phyloP scores from a whole-genome alignment of 2,329 filamentous ascomycete genomes.

The Fusarium anthophilum region DNA sequence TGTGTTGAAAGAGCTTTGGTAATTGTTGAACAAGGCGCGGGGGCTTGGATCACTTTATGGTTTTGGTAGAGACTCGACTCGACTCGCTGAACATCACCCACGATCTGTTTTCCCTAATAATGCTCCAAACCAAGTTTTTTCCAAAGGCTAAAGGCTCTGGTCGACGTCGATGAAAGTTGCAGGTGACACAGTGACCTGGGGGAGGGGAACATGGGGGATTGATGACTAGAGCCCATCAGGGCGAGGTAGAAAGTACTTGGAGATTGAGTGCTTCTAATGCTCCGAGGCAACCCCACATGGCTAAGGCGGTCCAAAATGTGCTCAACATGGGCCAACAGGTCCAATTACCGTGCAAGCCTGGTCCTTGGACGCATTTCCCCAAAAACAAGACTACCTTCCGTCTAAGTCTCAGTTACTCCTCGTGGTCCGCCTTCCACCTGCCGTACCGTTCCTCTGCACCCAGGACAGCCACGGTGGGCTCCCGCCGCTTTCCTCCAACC shows the following conservation, averaged over 20 bases:
- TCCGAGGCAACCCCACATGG: conserved; percentile 35
- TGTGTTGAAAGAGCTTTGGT: conserved; percentile 19
- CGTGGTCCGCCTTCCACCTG: conserved; percentile 7
- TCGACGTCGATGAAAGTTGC: conserved; percentile 39
- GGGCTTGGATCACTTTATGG: conserved; percentile 12
- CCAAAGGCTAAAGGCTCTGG: conserved; percentile 20
- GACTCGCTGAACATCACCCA: not conserved
- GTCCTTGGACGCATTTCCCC: conserved; percentile 14
- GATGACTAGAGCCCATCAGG: conserved; percentile 14
- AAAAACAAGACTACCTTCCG: conserved; percentile 16
- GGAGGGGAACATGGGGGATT: conserved; percentile 29
- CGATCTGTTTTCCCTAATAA: not conserved
- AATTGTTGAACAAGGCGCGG: conserved; percentile 9
- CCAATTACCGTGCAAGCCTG: conserved; percentile 7
- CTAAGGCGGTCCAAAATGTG: not conserved
- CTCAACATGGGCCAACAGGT: not conserved
- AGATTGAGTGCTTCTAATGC: conserved; percentile 14
- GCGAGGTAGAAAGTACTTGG: conserved; percentile 23
- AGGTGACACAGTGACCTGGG: conserved; percentile 36
- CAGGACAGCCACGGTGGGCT: conserved; percentile 23
- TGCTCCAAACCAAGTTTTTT: conserved; percentile 3
- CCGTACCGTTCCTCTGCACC: conserved; percentile 22
- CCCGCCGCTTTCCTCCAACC: conserved; percentile 18
- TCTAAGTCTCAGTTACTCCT: conserved; percentile 7
- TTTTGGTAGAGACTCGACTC: not conserved